Conservation (phyloP, 2,329 filamentous ascomycete genomes). For the Aspergillus pseudoviridinutans region DNA sequence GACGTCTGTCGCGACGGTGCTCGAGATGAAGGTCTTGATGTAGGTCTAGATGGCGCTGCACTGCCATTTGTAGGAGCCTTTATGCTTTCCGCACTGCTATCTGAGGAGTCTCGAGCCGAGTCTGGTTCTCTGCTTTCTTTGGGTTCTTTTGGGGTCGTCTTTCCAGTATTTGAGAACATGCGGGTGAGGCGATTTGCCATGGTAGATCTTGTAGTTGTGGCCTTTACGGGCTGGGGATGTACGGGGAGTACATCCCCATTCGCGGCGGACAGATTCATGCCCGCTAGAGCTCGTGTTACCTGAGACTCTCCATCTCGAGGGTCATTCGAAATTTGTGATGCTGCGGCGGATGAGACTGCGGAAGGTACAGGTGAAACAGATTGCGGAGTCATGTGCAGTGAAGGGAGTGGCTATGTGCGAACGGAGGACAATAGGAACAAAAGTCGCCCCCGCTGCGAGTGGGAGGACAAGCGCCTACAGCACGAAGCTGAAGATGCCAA, state of each 20-base stretch:
- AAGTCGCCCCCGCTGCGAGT: constrained; percentile 20
- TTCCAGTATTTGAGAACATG: constrained; percentile 44
- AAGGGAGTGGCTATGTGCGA: constrained; percentile 14
- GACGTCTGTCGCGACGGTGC: constrained; percentile 34
- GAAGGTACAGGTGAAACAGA: constrained; percentile 42
- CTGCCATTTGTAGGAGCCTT: constrained; percentile 30
- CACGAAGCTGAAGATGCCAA: constrained; percentile 23
- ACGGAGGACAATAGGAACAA: constrained; percentile 20
- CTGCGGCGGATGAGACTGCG: constrained; percentile 39
- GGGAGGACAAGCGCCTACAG: constrained; percentile 19
- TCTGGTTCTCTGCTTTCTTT: constrained; percentile 21
- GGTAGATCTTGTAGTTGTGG: constrained; percentile 35
- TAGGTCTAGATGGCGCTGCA: constrained; percentile 22
- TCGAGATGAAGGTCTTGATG: constrained; percentile 29
- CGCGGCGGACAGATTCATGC: constrained; percentile 37
- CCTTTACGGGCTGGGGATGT: constrained; percentile 27
- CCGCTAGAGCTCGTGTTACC: constrained; percentile 43
- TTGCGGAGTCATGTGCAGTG: constrained; percentile 41
- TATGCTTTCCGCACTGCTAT: constrained; percentile 36
- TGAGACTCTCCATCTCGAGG: constrained; percentile 35
- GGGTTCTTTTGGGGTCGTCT: constrained; percentile 22
- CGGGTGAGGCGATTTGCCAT: constrained; percentile 45
- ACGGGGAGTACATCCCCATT: constrained; percentile 34
- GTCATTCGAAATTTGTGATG: constrained; percentile 39
- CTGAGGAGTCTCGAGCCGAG: constrained; percentile 31